These are phyloP conservation scores for Aspergillus pseudoterreus DNA, from an alignment of 2,329 filamentous ascomycete genomes.

Conservation along the genomic window DNA sequence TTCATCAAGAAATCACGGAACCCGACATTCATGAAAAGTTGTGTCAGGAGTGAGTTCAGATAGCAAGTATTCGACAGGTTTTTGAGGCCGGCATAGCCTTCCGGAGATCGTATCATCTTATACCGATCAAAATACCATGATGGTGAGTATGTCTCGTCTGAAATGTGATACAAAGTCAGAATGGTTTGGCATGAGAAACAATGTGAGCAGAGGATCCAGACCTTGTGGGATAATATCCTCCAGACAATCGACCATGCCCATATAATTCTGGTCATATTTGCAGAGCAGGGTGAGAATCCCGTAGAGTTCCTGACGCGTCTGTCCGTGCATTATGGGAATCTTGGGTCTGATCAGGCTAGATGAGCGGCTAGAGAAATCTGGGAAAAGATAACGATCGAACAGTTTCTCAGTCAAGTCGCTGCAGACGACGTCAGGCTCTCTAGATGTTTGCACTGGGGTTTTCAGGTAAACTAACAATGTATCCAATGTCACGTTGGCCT, in stretches of 20 bases:
- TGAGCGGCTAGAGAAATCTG: conserved; percentile 43
- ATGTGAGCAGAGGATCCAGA: background rate
- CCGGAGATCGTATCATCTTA: conserved; percentile 67
- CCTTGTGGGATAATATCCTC: conserved; percentile 45
- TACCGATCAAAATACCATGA: conserved; percentile 60
- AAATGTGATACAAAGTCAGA: conserved; percentile 12
- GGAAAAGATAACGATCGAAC: conserved; percentile 65
- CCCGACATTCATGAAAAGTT: conserved; percentile 90
- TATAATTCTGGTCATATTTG: conserved; percentile 49
- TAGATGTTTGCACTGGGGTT: background rate
- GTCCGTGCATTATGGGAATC: conserved; percentile 50
- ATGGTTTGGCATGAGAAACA: background rate
- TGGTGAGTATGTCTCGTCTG: conserved; percentile 61
- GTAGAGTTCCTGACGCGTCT: conserved; percentile 58
- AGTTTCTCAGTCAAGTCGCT: conserved; percentile 47
- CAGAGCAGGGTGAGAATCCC: conserved; percentile 58
- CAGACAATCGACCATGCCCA: conserved; percentile 51
- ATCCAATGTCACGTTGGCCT: conserved; percentile 28
- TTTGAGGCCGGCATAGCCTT: conserved; percentile 82
- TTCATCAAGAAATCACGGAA: conserved; percentile 82
- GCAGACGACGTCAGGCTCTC: background rate
- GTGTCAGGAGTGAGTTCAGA: conserved; percentile 88
- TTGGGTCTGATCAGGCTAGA: conserved; percentile 28
- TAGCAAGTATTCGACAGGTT: conserved; percentile 98
- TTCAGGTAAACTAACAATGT: conserved; percentile 18